Conservation (phyloP, 306 rosid genomes). For the Lotus japonicus region DNA sequence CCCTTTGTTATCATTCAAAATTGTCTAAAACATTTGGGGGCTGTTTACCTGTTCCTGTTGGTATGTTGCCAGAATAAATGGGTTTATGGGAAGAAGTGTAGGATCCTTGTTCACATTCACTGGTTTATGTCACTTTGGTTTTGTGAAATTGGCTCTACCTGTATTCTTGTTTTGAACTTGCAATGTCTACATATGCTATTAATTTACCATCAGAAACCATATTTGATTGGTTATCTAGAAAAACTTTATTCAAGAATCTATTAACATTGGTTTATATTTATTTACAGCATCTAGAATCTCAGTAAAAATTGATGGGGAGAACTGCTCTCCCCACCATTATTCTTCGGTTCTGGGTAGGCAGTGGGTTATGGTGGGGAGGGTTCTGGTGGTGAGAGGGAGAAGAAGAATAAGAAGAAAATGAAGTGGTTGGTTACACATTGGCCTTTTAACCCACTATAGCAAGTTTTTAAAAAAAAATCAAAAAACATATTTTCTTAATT, state of each 20-base stretch:
- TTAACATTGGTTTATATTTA: constrained; percentile 22
- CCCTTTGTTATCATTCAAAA: not conserved
- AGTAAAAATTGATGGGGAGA: constrained; percentile 63
- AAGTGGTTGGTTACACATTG: too few species aligned
- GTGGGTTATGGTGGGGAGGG: too few species aligned
- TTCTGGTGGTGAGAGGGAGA: too few species aligned
- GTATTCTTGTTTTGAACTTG: not conserved
- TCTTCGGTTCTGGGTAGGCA: too few species aligned
- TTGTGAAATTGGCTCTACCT: not conserved
- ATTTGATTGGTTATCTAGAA: not conserved
- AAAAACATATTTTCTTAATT: too few species aligned
- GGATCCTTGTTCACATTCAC: not conserved
- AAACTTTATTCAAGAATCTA: not conserved
- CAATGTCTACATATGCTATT: not conserved
- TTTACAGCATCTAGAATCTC: constrained; percentile 50
- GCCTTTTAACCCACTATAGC: too few species aligned
- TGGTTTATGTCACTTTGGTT: not conserved
- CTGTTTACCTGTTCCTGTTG: not conserved
- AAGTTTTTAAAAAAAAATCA: too few species aligned
- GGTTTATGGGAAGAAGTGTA: not conserved
- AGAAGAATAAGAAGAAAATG: too few species aligned
- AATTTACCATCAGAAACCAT: not conserved
- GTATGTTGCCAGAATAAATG: not conserved
- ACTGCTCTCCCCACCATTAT: too few species aligned
- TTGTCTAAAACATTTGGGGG: not conserved